Evolutionary conservation across 1,139 yeast genomes (phyloP).

Genomic region (Hyphopichia wangnamkhiaoensis): DNA sequence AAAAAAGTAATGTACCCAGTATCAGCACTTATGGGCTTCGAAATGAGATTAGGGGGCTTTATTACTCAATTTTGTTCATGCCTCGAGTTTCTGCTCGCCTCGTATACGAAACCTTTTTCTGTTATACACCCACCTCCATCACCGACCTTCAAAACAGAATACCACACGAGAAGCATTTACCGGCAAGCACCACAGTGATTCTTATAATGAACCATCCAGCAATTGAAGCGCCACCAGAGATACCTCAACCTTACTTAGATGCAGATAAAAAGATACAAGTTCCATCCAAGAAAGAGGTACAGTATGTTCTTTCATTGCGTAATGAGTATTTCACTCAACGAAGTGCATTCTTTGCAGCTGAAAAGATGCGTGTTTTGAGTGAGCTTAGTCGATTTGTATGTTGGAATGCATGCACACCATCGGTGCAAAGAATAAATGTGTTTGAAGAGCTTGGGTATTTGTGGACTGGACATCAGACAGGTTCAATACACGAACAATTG

Average conservation of each 20-base stretch:
- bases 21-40: too few relatives aligned
- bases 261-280: conserved; percentile 35
- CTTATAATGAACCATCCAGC: conserved; percentile 14
- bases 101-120: conserved; percentile 4
- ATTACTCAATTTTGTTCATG: neutral
- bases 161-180: conserved; percentile 14
- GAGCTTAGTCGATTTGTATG: conserved; percentile 39
- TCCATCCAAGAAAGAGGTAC: conserved; percentile 36
- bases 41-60: too few relatives aligned
- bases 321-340: conserved; percentile 41
- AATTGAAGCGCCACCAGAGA: conserved; percentile 32
- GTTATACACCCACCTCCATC: conserved; percentile 12
- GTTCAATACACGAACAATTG: conserved; percentile 10
- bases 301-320: conserved; percentile 25
- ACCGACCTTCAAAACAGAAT: conserved; percentile 12
- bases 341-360: conserved; percentile 41
- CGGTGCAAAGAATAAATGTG: conserved; percentile 18
- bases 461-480: conserved; percentile 17
- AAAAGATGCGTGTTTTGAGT: conserved; percentile 35
- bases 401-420: conserved; percentile 33
- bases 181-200: conserved; percentile 20
- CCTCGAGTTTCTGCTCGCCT: conserved; percentile 6
- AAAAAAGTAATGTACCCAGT: too few relatives aligned
- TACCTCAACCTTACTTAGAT: conserved; percentile 45
- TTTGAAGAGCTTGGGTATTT: conserved; percentile 25